Percentiles rank a stretch among this genome's conserved stretches.
Evolutionary conservation across 371 early-diverging fungal genomes (phyloP).

Genomic region (Mortierella sp.): DNA sequence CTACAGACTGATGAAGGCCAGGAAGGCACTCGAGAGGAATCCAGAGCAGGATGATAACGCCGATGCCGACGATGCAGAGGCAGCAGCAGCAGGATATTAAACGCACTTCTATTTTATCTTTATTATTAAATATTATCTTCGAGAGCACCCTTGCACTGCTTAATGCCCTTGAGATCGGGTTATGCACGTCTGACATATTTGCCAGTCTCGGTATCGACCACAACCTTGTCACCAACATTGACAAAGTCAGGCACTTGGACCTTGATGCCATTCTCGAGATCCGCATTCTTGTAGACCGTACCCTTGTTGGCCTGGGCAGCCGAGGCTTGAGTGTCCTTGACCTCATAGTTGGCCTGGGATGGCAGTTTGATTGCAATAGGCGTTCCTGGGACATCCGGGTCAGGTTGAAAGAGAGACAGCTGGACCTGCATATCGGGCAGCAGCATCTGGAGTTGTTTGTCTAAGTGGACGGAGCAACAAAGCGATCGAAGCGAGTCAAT

Average conservation of each 20-base stretch:
- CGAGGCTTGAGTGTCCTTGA: constrained; percentile 56
- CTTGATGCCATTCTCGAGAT: constrained; percentile 75
- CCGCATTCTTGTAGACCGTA: constrained; percentile 77
- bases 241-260: constrained; percentile 88
- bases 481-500: neutral
- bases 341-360: constrained; percentile 58
- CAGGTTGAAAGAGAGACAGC: constrained; percentile 64
- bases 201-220: constrained; percentile 77
- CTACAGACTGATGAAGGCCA: constrained; percentile 51
- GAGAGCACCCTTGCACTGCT: no score
- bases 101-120: neutral
- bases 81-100: constrained; percentile 33
- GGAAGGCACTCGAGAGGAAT: constrained; percentile 25
- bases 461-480: constrained; percentile 1
- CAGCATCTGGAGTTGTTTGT: constrained; percentile 58
- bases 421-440: constrained; percentile 63
- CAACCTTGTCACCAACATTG: constrained; percentile 76
- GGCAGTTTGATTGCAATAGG: constrained; percentile 70
- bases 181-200: constrained; percentile 72
- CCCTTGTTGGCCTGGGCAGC: constrained; percentile 79
- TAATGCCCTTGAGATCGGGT: no score
- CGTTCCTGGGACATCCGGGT: constrained; percentile 47
- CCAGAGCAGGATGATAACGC: constrained; percentile 23
- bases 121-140: no score
- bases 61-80: constrained; percentile 32